A percentile compares a stretch with the other conserved stretches of the same genome.
phyloP scores from a whole-genome alignment of 192 early-diverging fungal species.

The Entomortierella lignicola region DNA sequence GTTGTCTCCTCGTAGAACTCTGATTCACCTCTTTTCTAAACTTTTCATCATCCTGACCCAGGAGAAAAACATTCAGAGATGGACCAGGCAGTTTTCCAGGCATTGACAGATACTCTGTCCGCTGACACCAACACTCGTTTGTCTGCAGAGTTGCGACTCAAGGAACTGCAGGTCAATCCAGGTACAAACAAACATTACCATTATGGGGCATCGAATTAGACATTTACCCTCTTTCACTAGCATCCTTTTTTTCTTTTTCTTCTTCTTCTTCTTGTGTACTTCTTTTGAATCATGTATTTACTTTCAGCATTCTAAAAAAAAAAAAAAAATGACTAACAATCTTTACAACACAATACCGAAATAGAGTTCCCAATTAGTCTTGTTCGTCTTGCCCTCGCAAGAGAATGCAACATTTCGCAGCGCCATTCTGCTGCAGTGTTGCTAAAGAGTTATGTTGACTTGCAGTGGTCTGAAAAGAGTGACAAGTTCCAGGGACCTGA shows the following conservation, averaged over 20 bases:
- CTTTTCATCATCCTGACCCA: neutral
- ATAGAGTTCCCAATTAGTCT: conserved; percentile 78
- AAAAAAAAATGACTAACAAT: too few species aligned
- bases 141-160: conserved; percentile 74
- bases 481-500: conserved; percentile 68
- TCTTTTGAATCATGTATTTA: too few species aligned
- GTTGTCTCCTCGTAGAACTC: too few species aligned
- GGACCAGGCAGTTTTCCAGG: conserved; percentile 81
- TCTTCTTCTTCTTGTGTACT: too few species aligned
- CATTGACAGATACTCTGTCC: conserved; percentile 75
- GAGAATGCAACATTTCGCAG: conserved; percentile 69
- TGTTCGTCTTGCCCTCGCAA: conserved; percentile 70
- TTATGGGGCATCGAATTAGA: too few species aligned
- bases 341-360: neutral
- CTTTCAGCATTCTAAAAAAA: too few species aligned
- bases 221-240: neutral
- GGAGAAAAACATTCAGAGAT: conserved; percentile 47
- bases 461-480: conserved; percentile 79
- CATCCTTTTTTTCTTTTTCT: neutral
- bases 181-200: conserved; percentile 56
- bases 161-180: conserved; percentile 71
- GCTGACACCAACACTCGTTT: conserved; percentile 71
- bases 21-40: neutral
- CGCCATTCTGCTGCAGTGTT: conserved; percentile 79
- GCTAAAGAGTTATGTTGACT: conserved; percentile 78